Evolutionary conservation across 306 rosid genomes (phyloP).

Genomic region (Acacia confusa): DNA sequence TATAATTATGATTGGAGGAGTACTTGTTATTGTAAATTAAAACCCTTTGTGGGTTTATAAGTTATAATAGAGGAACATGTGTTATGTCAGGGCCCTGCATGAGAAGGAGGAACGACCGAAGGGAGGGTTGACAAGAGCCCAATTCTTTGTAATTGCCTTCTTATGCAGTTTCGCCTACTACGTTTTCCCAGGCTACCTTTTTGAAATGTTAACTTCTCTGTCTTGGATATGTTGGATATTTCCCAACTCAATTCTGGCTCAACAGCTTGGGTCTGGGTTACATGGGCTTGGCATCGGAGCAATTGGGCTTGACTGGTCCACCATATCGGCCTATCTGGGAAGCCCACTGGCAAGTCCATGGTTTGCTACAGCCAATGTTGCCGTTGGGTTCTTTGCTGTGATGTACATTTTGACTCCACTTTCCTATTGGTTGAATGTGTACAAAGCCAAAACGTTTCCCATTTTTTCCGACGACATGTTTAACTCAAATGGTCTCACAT

Average conservation of each 20-base stretch:
- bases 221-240: slow-evolving; percentile 94
- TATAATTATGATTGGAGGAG: too few relatives aligned
- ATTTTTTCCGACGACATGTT: slow-evolving; percentile 63
- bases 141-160: slow-evolving; percentile 78
- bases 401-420: slow-evolving; percentile 76
- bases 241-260: slow-evolving; percentile 65
- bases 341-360: slow-evolving; percentile 98
- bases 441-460: slow-evolving; percentile 71
- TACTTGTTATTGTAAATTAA: too few relatives aligned
- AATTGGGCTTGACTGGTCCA: slow-evolving; percentile 84
- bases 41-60: background rate
- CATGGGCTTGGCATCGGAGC: slow-evolving; percentile 71
- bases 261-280: slow-evolving; percentile 86
- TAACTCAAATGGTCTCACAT: slow-evolving; percentile 48
- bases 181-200: slow-evolving; percentile 77
- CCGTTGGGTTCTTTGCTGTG: slow-evolving; percentile 62
- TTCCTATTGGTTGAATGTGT: slow-evolving; percentile 71
- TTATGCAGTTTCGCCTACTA: slow-evolving; percentile 90
- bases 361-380: slow-evolving; percentile 95
- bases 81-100: slow-evolving; percentile 65
- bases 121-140: slow-evolving; percentile 68
- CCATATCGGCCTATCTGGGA: slow-evolving; percentile 82
- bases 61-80: background rate
- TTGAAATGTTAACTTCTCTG: slow-evolving; percentile 74
- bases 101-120: slow-evolving; percentile 66